A percentile compares a stretch with the other conserved stretches of the same genome.
Conservation (phyloP, 2,329 filamentous ascomycete genomes). For the Fusarium begoniae region DNA sequence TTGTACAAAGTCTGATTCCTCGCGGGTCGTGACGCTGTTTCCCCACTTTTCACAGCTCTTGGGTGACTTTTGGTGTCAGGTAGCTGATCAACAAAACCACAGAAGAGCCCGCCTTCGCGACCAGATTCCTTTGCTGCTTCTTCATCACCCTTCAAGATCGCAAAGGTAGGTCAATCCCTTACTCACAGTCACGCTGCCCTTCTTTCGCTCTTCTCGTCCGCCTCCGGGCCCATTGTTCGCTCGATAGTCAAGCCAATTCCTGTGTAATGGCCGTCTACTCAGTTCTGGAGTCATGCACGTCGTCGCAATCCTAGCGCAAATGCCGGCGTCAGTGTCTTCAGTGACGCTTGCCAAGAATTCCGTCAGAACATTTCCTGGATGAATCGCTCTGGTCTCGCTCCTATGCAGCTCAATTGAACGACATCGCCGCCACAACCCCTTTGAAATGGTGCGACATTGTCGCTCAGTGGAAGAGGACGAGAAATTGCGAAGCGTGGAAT, state of each 20-base stretch:
- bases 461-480: constrained; percentile 16
- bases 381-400: background rate
- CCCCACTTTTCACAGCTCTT: constrained; percentile 43
- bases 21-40: constrained; percentile 39
- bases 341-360: constrained; percentile 27
- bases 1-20: constrained; percentile 33
- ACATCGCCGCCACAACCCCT: background rate
- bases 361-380: background rate
- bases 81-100: constrained; percentile 46
- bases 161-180: constrained; percentile 36
- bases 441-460: constrained; percentile 15
- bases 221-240: background rate
- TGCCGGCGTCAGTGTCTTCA: constrained; percentile 4
- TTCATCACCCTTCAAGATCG: constrained; percentile 45
- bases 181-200: constrained; percentile 1
- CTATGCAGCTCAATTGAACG: constrained; percentile 16
- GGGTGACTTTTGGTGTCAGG: constrained; percentile 34
- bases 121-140: constrained; percentile 39
- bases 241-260: constrained; percentile 22
- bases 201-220: constrained; percentile 1
- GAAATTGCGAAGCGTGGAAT: background rate
- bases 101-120: constrained; percentile 43
- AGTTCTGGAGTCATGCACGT: constrained; percentile 13
- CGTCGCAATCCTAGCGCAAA: constrained; percentile 20
- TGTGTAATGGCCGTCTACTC: constrained; percentile 9